Evolutionary conservation across 139 green algal genomes (phyloP), one percentile per base, ranked within the genome.

Genomic region (Coccomyxa sp.): DNA sequence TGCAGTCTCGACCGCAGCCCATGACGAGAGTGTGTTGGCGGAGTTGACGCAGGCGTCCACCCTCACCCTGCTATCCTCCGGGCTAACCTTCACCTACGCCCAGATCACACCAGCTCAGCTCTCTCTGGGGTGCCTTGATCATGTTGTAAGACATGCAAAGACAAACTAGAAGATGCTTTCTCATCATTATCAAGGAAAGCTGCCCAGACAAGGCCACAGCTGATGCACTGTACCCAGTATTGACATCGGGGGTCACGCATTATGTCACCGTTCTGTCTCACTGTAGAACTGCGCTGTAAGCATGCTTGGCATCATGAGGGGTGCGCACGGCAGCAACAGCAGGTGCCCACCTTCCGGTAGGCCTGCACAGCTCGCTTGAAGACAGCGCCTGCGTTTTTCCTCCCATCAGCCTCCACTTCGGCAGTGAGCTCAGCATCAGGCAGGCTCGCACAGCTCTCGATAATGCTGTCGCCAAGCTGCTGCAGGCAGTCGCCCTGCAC

Each of bases 401-500:
- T 40, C 7, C 64, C 81, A 22, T 71, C 39, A 8, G 39, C 70
- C 76, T 82, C 79, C 27, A 41, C 68, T 22, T 39, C 69, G 12
- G 31, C 12, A 4, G 72, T 84, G 12, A 90, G 81, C 36, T 83
- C 24, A 16, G 58, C 73, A 54, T 89, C 87, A 18, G 81, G 79
- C 55, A 86, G 36, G 24, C 50, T 44, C n/a, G 77, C 64, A 33
- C 50, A 74, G 22, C 70, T 73, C 16, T 75, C 55, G 22, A 85
- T 24, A 38, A 88, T 33, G 0, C 73, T 72, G 27, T 93, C 88
- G 0, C 75, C 89, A 64, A 80, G 83, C 34, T 78, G 70, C 55
- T 93, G 89, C 39, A 90, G 50, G 41, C 79, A 86, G 76, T 92
- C 89, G 37, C 79, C 89, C 87, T 91, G 78, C n/a, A n/a, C n/a